Base-by-base conservation (phyloP, 768 basidiomycete species). In the Mycena kentingensis region DNA sequence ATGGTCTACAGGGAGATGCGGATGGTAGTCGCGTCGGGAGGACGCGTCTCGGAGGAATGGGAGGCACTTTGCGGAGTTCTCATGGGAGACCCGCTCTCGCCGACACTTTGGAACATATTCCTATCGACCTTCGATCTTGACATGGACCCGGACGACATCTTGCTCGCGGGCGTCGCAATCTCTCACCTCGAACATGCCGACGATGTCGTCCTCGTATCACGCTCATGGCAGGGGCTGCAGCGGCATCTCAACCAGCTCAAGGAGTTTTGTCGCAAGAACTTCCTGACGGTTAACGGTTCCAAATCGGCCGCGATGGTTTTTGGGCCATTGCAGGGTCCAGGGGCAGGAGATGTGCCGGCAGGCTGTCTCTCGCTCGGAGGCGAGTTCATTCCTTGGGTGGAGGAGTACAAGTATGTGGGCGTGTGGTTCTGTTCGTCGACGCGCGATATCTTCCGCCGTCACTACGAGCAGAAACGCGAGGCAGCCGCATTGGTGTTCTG, bases 301-400 rank as follows among this genome's bases (percentile, higher is more conserved):
- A 64, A 64, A 45, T 54, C 63, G 6, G 16, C 21, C 7, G 36
- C 44, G 18, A 60, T 62, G 54, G 29, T 57, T 5, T 62, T 62
- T 38, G 63, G 58, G 11, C 58, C 49, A 3, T 22, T 59, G 11
- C 57, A 47, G n/a, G 18, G 11, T n/a, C n/a, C n/a, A n/a, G n/a
- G n/a, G n/a, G n/a, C n/a, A n/a, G 36, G 11, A 18, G 36, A 19
- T 12, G 10, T 5, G 6, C 18, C 7, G 13, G 18, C 29, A 8
- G 46, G 46, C 22, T 3, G 7, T n/a, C 22, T 54, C 21, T 8
- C 10, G 5, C 16, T 55, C 19, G 39, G 11, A 13, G 46, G 38
- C 16, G 25, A 26, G 10, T 4, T 22, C 25, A 22, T 58, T 27
- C 18, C 19, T 5, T 54, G 39, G 19, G 38, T 42, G 13, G 18